phyloP scores from a whole-genome alignment of 164 flowering plant genomes.

The Berberis vulgaris region DNA sequence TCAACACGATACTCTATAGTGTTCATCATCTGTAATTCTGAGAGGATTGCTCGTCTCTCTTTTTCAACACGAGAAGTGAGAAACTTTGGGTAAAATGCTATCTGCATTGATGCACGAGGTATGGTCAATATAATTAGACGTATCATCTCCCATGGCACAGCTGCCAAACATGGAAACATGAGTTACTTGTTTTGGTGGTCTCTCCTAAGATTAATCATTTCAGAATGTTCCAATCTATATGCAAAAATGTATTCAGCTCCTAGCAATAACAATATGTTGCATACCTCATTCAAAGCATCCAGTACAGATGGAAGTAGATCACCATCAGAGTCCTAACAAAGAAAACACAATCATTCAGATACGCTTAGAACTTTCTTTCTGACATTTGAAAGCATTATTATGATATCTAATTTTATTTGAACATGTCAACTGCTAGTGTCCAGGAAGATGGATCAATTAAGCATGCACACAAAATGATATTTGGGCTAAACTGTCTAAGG shows the following conservation, averaged over 20 bases:
- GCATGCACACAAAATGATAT: too few relatives aligned
- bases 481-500: too few relatives aligned
- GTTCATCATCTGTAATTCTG: slow-evolving; percentile 99
- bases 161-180: background rate
- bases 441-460: too few relatives aligned
- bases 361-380: too few relatives aligned
- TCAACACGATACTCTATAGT: slow-evolving; percentile 99
- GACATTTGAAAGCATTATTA: too few relatives aligned
- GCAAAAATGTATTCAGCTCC: background rate
- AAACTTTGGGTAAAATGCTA: slow-evolving; percentile 93
- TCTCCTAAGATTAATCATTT: background rate
- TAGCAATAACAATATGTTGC: slow-evolving; percentile 1
- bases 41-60: slow-evolving; percentile 95
- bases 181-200: too few relatives aligned
- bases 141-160: background rate
- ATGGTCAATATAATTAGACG: background rate
- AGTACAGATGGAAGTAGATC: slow-evolving; percentile 86
- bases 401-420: too few relatives aligned
- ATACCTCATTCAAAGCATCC: slow-evolving; percentile 97
- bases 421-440: too few relatives aligned
- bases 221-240: background rate
- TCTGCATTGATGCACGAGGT: slow-evolving; percentile 34
- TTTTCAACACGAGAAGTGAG: slow-evolving; percentile 92
- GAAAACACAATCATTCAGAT: background rate
- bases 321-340: slow-evolving; percentile 75